Conservation (phyloP, 129 eudicot genomes). For the Lonicera japonica region DNA sequence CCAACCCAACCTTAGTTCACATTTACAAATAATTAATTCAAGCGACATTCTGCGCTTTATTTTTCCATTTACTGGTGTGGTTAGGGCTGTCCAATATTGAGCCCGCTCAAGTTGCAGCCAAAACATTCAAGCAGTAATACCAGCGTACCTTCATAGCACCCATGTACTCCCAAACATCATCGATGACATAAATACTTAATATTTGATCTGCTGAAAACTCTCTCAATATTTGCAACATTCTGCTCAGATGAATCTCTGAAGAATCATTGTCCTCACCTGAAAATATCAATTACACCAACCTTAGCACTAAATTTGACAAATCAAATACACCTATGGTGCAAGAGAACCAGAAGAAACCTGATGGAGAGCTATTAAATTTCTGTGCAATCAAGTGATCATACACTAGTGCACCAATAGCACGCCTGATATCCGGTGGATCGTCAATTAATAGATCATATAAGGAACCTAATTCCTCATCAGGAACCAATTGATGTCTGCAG, state of each 20-base stretch:
- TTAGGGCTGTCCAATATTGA: no score
- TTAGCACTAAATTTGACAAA: constrained; percentile 7
- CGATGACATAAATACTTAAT: constrained; percentile 79
- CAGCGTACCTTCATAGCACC: constrained; percentile 86
- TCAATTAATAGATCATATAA: constrained; percentile 84
- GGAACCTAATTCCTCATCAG: constrained; percentile 89
- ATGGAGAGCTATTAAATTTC: constrained; percentile 62
- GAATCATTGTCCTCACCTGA: constrained; percentile 70
- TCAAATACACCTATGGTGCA: background rate
- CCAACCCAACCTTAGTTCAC: no score
- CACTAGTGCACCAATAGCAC: constrained; percentile 90
- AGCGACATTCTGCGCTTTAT: no score
- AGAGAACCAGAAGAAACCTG: constrained; percentile 39
- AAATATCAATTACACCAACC: constrained; percentile 13
- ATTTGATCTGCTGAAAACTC: constrained; percentile 85
- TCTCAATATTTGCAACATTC: constrained; percentile 85
- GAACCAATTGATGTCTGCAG: constrained; percentile 88
- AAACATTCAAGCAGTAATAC: constrained; percentile 1
- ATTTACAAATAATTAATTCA: no score
- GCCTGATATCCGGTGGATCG: constrained; percentile 92
- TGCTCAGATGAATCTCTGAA: constrained; percentile 64
- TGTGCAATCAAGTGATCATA: constrained; percentile 95
- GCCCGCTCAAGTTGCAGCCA: no score
- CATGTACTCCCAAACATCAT: constrained; percentile 99
- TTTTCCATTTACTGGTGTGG: no score